Evolutionary conservation across 2,329 filamentous ascomycete species (phyloP), one percentile per base, ranked within the genome.

Genomic region (Penicillium sp.): DNA sequence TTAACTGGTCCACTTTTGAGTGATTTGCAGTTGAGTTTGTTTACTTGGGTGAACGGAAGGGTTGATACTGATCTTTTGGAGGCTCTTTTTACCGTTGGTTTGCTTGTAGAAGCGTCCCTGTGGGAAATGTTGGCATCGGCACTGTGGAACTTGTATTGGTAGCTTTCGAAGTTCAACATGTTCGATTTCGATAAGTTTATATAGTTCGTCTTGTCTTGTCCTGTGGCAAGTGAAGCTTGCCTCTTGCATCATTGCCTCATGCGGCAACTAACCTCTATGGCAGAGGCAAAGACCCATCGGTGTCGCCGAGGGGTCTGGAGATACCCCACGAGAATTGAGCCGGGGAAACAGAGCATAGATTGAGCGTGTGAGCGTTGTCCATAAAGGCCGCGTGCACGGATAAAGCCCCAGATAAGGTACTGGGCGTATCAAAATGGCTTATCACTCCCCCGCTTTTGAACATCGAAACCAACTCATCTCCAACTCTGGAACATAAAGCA

Each of bases 371-470:
- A 24, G 13, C 38, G 15, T 28, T 28, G 29, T 41, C 34, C 34
- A 49, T 49, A 15, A 34, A 45, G 19, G 31, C 17, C 15, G 9
- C n/a, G 22, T 13, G 48, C 48, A 39, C 22, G 34, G 48, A 28
- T 28, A 24, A 26, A 34, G 28, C 7, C 41, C 22, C 13, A 48
- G 41, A 54, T 52, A 51, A 58, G 51, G 43, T 47, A 19, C 42
- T 17, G 22, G 42, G 22, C 44, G 24, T 37, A 51, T 54, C 37
- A 31, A 32, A 37, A 52, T 52, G 55, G 57, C 55, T 55, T 59
- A 60, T 60, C 57, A 45, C 10, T 31, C 28, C 57, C 58, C 58
- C 58, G 54, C 58, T 55, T 53, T 58, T 57, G 28, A 42, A 42
- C 45, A 22, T 37, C 35, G 5, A 31, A 41, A 40, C 34, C 49